A percentile compares a stretch with the other conserved stretches of the same genome.
Conservation (phyloP, 2,329 filamentous ascomycete genomes). For the Spiromastix sp. region DNA sequence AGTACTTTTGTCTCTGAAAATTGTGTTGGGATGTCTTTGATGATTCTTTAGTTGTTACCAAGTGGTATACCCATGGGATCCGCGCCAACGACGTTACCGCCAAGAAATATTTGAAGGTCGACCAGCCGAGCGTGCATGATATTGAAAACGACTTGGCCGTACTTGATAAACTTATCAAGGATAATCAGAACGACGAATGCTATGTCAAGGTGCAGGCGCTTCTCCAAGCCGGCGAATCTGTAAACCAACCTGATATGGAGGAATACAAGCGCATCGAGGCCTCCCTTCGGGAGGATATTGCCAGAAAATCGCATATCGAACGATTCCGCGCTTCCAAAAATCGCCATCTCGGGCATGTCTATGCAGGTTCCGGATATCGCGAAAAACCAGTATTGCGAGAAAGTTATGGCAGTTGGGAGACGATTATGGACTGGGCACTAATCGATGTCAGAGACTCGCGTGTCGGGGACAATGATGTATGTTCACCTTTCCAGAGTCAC, state of each 20-base stretch:
- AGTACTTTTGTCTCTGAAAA: slow-evolving; percentile 4
- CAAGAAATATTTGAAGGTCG: slow-evolving; percentile 1
- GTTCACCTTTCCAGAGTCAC: no score
- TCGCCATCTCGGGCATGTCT: slow-evolving; percentile 3
- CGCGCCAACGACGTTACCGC: no score
- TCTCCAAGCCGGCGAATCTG: slow-evolving; percentile 2
- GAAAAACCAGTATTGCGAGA: neutral
- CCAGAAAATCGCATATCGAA: slow-evolving; percentile 1
- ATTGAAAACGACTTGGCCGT: slow-evolving; percentile 1
- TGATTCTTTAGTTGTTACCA: slow-evolving; percentile 4
- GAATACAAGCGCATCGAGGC: slow-evolving; percentile 1
- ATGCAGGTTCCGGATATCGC: slow-evolving; percentile 2
- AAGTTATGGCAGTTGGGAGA: slow-evolving; percentile 1
- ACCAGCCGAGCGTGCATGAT: slow-evolving; percentile 4
- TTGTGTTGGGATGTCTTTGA: slow-evolving; percentile 4
- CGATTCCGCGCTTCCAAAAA: neutral
- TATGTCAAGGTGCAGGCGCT: neutral
- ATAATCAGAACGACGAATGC: slow-evolving; percentile 2
- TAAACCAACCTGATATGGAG: neutral
- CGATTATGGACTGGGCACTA: slow-evolving; percentile 6
- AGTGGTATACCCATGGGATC: slow-evolving; percentile 4
- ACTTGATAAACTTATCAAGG: slow-evolving; percentile 3
- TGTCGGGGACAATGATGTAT: no score
- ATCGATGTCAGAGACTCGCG: no score
- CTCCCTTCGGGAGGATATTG: neutral